A percentile compares a stretch with the other conserved stretches of the same genome.
These are phyloP conservation scores for Pseudogymnoascus sp. DNA, from an alignment of 2,329 filamentous ascomycete genomes.

Conservation along the genomic window DNA sequence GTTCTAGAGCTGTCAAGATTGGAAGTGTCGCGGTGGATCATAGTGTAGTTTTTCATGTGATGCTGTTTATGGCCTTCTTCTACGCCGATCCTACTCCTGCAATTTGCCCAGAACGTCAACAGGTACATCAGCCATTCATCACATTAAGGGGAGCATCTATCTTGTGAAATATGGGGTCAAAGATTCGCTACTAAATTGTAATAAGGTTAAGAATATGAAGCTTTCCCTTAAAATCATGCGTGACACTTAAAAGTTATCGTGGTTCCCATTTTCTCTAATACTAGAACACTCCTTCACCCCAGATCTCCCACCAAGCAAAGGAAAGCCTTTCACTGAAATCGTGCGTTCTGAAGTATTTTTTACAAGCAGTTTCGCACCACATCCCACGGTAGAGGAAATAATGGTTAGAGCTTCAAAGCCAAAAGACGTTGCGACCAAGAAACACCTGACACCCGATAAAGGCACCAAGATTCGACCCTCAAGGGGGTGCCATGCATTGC, in stretches of 20 bases:
- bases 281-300: slow-evolving; percentile 3
- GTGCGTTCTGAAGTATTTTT: slow-evolving; percentile 5
- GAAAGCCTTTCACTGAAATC: slow-evolving; percentile 3
- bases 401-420: background rate
- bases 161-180: background rate
- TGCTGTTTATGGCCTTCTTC: background rate
- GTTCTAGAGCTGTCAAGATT: slow-evolving; percentile 3
- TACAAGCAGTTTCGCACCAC: slow-evolving; percentile 7
- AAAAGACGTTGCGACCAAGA: background rate
- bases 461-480: background rate
- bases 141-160: background rate
- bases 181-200: background rate
- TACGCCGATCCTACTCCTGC: background rate
- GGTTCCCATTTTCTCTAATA: slow-evolving; percentile 8
- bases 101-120: background rate
- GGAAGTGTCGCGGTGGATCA: slow-evolving; percentile 5
- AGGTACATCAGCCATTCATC: background rate
- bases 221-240: background rate
- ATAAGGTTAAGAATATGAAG: background rate
- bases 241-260: background rate
- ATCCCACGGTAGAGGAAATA: slow-evolving; percentile 1
- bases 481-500: background rate
- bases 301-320: slow-evolving; percentile 3
- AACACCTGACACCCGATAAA: background rate
- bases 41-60: background rate